Conservation (phyloP, 371 early-diverging fungal genomes). For the Circinella umbellata region DNA sequence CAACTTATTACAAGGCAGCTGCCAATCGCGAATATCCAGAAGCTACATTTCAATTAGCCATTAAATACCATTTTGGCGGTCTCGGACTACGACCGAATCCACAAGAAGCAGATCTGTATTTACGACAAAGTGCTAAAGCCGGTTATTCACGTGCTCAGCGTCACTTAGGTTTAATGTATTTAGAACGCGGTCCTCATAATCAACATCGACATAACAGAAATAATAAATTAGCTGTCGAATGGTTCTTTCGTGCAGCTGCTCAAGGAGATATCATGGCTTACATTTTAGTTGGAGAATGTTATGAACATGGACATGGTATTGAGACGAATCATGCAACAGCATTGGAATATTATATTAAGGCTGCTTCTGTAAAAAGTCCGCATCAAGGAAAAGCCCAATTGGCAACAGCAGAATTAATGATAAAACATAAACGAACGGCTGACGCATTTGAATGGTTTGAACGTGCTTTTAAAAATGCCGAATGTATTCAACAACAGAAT, state of each 20-base stretch:
- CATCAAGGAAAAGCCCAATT: constrained; percentile 51
- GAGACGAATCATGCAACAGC: constrained; percentile 49
- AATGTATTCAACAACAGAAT: constrained; percentile 12
- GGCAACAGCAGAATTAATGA: constrained; percentile 41
- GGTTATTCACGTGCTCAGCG: constrained; percentile 50
- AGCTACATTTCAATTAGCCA: constrained; percentile 43
- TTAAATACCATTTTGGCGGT: constrained; percentile 38
- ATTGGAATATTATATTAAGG: constrained; percentile 69
- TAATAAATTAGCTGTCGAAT: constrained; percentile 58
- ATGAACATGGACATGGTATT: constrained; percentile 74
- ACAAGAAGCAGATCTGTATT: constrained; percentile 35
- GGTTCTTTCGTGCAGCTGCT: constrained; percentile 69
- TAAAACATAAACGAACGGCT: constrained; percentile 30
- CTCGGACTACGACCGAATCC: constrained; percentile 35
- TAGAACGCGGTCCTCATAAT: constrained; percentile 24
- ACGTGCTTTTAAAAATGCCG: constrained; percentile 39
- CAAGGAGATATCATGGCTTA: constrained; percentile 68
- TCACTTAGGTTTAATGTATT: constrained; percentile 48
- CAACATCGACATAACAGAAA: constrained; percentile 53
- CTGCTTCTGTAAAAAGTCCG: constrained; percentile 50
- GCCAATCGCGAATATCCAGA: constrained; percentile 29
- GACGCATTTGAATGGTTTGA: constrained; percentile 46
- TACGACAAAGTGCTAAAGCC: constrained; percentile 35
- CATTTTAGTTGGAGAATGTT: constrained; percentile 72
- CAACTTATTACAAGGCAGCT: constrained; percentile 34